A percentile compares a stretch with the other conserved stretches of the same genome.
Evolutionary conservation across 768 basidiomycete species (phyloP).

Genomic region (Kwoniella sp.): DNA sequence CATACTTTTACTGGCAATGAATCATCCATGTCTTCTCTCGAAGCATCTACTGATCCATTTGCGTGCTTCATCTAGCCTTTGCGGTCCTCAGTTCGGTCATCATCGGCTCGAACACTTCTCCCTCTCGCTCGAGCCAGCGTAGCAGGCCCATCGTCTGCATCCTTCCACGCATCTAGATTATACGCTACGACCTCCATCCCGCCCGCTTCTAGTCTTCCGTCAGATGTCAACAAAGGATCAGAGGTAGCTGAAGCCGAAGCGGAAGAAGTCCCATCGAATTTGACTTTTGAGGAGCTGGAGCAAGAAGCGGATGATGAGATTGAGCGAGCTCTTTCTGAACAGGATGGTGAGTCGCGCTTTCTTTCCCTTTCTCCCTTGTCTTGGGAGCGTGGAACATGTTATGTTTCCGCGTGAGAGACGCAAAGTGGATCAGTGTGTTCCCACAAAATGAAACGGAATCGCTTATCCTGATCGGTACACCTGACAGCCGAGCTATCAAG

Average conservation of each 20-base stretch:
- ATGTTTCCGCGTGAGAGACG: no score
- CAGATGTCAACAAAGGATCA: not conserved
- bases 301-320: conserved; percentile 22
- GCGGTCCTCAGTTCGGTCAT: conserved; percentile 6
- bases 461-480: no score
- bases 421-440: no score
- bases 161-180: conserved; percentile 9
- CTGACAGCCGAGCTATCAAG: conserved; percentile 5
- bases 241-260: conserved; percentile 5
- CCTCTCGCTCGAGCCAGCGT: conserved; percentile 17
- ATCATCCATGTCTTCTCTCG: no score
- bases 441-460: no score
- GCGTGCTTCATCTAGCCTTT: no score
- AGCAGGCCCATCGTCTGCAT: conserved; percentile 21
- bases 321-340: not conserved
- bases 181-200: conserved; percentile 19
- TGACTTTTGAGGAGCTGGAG: conserved; percentile 20
- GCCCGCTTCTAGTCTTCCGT: not conserved
- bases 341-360: conserved; percentile 6
- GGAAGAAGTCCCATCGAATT: conserved; percentile 20
- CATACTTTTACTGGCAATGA: no score
- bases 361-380: no score
- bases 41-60: no score
- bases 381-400: no score
- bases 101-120: conserved; percentile 21